Base-by-base conservation (phyloP, 139 green algal species). In the Coccomyxa sp. region DNA sequence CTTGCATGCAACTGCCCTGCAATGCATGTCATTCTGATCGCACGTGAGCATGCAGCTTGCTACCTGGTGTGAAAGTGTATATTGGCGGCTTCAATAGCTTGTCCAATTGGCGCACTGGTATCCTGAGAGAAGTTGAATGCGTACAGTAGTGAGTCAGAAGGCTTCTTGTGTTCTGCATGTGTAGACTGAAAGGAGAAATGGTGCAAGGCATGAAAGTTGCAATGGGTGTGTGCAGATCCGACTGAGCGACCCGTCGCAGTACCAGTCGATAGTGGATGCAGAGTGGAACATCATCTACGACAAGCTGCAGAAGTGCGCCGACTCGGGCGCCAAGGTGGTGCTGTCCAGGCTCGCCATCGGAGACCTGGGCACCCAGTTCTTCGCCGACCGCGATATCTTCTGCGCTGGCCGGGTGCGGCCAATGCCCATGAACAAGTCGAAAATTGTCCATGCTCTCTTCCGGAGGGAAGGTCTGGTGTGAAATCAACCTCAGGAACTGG, bases 271-370 rank as follows among this genome's bases (percentile, higher is more conserved):
- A 80, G 96, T 99, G 77, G 96, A 99, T 81, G 96, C 96, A 1
- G 97, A 99, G 89, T 99, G 97, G 97, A 98, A 98, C 93, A 98
- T 99, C 88, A 99, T 99, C 81, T 99, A 99, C 85, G 92, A 97
- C 81, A 99, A 99, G 92, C 93, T 99, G 67, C 93, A 94, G 66
- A 95, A 95, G 83, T 99, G 92, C 80, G 95, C 90, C 0, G 84
- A 90, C 25, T 92, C 83, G 32, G 96, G 96, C 13, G 96, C 96
- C 63, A 95, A 97, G 82, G 95, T 99, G 60, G 95, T 99, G 58
- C 91, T 99, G 59, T 96, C 92, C 31, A 88, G 94, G 15, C 89
- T 97, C 58, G 94, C 95, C 63, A 97, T 98, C 85, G 94, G 94
- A 30, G 97, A 99, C 90, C 92, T 99, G 77, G 97, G 88, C 59